These are phyloP conservation scores for Trypanosoma lewisi DNA, from an alignment of 208 protist species.

Conservation along the genomic window DNA sequence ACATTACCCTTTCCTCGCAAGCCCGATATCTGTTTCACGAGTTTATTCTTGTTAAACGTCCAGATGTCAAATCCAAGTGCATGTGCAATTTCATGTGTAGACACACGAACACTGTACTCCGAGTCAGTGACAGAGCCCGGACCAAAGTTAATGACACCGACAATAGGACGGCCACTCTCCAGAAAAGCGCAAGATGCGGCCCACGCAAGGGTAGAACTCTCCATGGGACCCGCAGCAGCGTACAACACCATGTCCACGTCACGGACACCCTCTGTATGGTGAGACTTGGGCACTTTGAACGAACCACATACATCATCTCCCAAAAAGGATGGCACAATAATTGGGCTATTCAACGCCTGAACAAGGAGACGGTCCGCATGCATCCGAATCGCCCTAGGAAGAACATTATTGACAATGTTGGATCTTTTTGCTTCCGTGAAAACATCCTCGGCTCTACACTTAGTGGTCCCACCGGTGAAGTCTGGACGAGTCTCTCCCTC, in stretches of 20 bases:
- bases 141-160: constrained; percentile 24
- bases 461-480: constrained; percentile 15
- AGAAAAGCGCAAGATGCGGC: constrained; percentile 40
- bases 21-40: not conserved
- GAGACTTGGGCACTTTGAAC: not conserved
- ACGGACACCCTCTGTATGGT: not conserved
- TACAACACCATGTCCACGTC: not conserved
- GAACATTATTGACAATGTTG: not conserved
- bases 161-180: constrained; percentile 18
- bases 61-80: constrained; percentile 29
- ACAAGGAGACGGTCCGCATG: constrained; percentile 1
- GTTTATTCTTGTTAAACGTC: not conserved
- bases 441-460: constrained; percentile 15
- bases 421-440: not conserved
- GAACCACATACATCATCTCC: not conserved
- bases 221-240: not conserved
- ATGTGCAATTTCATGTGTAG: constrained; percentile 39
- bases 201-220: not conserved
- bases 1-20: constrained; percentile 3
- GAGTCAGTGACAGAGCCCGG: constrained; percentile 7
- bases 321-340: not conserved
- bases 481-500: constrained; percentile 22
- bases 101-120: constrained; percentile 14
- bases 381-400: not conserved
- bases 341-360: not conserved